Evolutionary conservation across 352 stramenopile species (phyloP).

Genomic region (Pythium sp.): DNA sequence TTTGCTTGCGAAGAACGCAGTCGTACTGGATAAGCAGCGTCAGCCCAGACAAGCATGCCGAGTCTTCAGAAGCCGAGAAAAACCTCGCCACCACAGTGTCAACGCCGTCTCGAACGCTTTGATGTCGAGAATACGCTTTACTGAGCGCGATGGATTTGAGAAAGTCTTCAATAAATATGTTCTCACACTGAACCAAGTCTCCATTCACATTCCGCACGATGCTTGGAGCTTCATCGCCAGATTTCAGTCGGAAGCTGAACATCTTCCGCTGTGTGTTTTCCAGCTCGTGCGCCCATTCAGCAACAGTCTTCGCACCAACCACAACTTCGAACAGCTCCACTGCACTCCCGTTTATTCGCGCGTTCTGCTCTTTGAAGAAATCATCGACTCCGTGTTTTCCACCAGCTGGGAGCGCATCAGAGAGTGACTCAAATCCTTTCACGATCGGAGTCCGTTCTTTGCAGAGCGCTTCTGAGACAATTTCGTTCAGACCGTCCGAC

Average conservation of each 20-base stretch:
- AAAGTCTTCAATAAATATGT: conserved; percentile 79
- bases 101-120: conserved; percentile 66
- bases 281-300: conserved; percentile 26
- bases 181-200: conserved; percentile 40
- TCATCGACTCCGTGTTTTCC: conserved; percentile 13
- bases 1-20: conserved; percentile 56
- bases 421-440: conserved; percentile 31
- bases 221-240: conserved; percentile 9
- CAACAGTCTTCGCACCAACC: conserved; percentile 2
- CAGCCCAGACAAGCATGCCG: conserved; percentile 27
- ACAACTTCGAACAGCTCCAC: conserved; percentile 12
- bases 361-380: conserved; percentile 25
- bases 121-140: conserved; percentile 43
- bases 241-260: conserved; percentile 27
- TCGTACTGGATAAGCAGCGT: conserved; percentile 68
- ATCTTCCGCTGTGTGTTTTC: conserved; percentile 30
- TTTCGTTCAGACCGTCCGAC: conserved; percentile 67
- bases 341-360: conserved; percentile 17
- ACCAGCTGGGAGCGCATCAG: conserved; percentile 23
- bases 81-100: conserved; percentile 47
- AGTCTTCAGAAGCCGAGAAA: conserved; percentile 21
- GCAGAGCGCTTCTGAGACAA: conserved; percentile 63
- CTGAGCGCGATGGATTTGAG: conserved; percentile 61
- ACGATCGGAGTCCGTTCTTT: conserved; percentile 43
- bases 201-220: conserved; percentile 30